Conservation (phyloP, 768 basidiomycete species). For the Mycena vitilis region DNA sequence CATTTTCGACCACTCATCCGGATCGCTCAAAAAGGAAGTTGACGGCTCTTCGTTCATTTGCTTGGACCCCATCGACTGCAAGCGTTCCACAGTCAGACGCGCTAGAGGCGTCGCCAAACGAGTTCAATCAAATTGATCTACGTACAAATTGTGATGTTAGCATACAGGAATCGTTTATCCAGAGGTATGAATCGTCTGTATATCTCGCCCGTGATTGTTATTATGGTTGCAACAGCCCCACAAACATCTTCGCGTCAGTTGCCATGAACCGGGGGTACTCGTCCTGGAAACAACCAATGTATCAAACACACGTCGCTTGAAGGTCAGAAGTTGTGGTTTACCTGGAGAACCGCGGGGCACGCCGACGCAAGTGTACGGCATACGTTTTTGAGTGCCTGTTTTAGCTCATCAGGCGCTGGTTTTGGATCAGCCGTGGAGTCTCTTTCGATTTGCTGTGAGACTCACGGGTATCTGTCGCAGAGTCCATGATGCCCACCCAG, state of each 20-base stretch:
- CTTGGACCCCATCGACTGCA: too few relatives aligned
- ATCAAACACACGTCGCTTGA: background rate
- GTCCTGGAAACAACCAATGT: conserved; percentile 5
- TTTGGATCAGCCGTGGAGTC: background rate
- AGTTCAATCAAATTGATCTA: too few relatives aligned
- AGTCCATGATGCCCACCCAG: conserved; percentile 15
- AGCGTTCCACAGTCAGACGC: too few relatives aligned
- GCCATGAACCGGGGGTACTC: conserved; percentile 23
- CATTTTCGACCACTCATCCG: too few relatives aligned
- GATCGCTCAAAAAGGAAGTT: too few relatives aligned
- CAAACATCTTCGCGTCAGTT: conserved; percentile 13
- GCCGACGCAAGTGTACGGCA: conserved; percentile 23
- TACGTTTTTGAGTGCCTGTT: conserved; percentile 26
- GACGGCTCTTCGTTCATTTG: too few relatives aligned
- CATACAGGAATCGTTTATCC: too few relatives aligned
- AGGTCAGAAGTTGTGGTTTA: background rate
- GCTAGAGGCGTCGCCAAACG: too few relatives aligned
- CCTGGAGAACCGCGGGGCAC: conserved; percentile 32
- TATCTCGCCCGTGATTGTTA: too few relatives aligned
- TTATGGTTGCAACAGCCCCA: background rate
- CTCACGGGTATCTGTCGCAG: conserved; percentile 15
- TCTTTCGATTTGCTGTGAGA: background rate
- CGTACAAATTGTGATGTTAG: too few relatives aligned
- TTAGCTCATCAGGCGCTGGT: conserved; percentile 4
- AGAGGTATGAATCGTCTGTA: too few relatives aligned